These are phyloP conservation scores for Cymbomonas tetramitiformis DNA, from an alignment of 139 green algal species.

Conservation along the genomic window DNA sequence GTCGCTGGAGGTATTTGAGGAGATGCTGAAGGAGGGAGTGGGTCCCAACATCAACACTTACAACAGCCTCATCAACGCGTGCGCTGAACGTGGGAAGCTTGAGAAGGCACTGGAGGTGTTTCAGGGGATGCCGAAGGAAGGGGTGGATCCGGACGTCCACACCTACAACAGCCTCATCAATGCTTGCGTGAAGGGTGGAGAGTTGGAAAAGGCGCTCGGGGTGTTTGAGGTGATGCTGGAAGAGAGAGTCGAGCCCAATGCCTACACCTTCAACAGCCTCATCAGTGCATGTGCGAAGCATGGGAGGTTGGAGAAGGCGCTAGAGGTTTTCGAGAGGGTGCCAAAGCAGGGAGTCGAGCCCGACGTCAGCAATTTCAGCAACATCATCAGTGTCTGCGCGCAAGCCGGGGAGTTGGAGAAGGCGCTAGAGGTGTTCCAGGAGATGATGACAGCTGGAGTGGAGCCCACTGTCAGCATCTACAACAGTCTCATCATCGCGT, in stretches of 20 bases:
- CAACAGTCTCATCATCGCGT: too few species aligned
- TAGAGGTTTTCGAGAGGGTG: conserved; percentile 11
- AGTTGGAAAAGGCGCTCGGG: conserved; percentile 17
- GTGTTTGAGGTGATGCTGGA: conserved; percentile 17
- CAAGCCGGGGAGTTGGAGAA: neutral
- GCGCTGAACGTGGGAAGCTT: conserved; percentile 9
- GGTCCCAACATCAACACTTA: conserved; percentile 28
- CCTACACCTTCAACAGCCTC: conserved; percentile 29
- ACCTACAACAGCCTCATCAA: conserved; percentile 22
- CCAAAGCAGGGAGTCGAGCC: neutral
- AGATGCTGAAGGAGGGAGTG: conserved; percentile 16
- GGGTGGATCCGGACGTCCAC: conserved; percentile 18
- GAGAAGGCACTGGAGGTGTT: conserved; percentile 23
- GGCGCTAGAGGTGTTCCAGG: conserved; percentile 15
- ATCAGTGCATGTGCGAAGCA: conserved; percentile 21
- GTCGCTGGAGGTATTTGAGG: conserved; percentile 16
- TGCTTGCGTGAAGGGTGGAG: conserved; percentile 17
- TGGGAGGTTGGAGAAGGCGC: neutral
- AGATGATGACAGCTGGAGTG: conserved; percentile 12
- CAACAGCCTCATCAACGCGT: conserved; percentile 19
- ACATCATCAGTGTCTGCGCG: conserved; percentile 16
- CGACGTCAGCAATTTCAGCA: conserved; percentile 8
- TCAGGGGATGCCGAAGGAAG: too few species aligned
- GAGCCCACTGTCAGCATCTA: too few species aligned
- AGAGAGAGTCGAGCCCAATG: conserved; percentile 22